Base-by-base conservation (phyloP, 2,329 filamentous ascomycete genomes). In the Botryosphaeria dothidea region DNA sequence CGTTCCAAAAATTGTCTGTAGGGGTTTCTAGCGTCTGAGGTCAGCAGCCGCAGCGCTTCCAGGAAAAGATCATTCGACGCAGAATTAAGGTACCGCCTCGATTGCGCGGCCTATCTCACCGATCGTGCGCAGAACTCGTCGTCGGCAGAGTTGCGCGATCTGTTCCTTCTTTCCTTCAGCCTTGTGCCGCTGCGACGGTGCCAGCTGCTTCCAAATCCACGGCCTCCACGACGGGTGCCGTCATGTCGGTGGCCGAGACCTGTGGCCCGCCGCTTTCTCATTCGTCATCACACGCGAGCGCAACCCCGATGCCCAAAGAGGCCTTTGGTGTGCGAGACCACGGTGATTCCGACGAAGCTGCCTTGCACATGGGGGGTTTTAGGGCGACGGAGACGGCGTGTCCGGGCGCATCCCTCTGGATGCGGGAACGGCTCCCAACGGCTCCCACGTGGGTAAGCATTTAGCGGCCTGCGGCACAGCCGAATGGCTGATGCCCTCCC, bases 401-500 rank as follows among this genome's bases (percentile, higher is more conserved):
- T 54, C 61, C 61, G 61, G 51, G 34, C 49, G 38, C 34, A 34
- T 64, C 51, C 52, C 61, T 45, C 48, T 56, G 48, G 38, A 64
- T 45, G 48, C 41, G 49, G 27, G 49, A 56, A 54, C 61, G 25
- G 34, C n/a, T 23, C 21, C 23, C 58, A 52, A 51, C 58, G 58
- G 58, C 43, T 11, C 27, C 61, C 61, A 64, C 61, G 61, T 64
- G 61, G 49, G 61, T 64, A 23, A 64, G 61, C 49, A 46, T 34
- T 64, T 64, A 64, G 61, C 38, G 27, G 57, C 41, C 19, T 64
- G 61, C 61, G 61, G 61, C 49, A 64, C 15, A 64, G 61, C 61
- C 51, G 56, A 60, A 45, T 60, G 41, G 38, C 25, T 21, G 52
- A 17, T 41, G 52, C 27, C 27, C 27, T 52, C 17, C 49, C n/a